A percentile compares a stretch with the other conserved stretches of the same genome.
Conservation (phyloP, 192 early-diverging fungal genomes). For the Gamsiella multidivaricata region DNA sequence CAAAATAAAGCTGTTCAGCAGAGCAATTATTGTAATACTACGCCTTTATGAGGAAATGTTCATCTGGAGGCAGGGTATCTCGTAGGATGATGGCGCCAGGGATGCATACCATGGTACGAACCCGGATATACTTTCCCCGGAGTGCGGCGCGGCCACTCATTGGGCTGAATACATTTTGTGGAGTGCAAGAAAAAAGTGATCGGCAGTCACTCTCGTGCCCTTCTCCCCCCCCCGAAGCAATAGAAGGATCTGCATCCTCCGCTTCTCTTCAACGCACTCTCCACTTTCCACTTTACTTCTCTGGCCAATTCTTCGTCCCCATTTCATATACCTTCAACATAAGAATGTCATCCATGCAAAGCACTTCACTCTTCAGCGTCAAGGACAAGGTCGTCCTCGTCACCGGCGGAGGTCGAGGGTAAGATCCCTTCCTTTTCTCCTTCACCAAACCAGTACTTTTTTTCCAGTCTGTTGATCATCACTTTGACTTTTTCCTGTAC, state of each 20-base stretch:
- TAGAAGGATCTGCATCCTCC: constrained; percentile 1
- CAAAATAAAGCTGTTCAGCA: no score
- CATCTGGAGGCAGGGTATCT: no score
- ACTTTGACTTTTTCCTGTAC: neutral
- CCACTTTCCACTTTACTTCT: neutral
- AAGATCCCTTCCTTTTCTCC: constrained; percentile 5
- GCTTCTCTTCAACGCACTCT: neutral
- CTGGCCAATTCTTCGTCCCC: neutral
- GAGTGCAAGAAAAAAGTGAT: constrained; percentile 12
- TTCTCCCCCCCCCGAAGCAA: neutral
- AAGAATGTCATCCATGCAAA: constrained; percentile 59
- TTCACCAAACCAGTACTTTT: no score
- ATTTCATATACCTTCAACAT: neutral
- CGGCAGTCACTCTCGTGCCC: constrained; percentile 43
- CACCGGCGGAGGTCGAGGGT: constrained; percentile 78
- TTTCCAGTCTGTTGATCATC: no score
- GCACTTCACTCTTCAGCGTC: constrained; percentile 69
- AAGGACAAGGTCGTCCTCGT: constrained; percentile 85
- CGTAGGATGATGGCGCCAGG: no score
- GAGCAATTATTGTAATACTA: no score
- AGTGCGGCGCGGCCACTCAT: constrained; percentile 22
- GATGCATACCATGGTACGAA: no score
- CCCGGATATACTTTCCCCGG: neutral
- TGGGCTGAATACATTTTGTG: constrained; percentile 4
- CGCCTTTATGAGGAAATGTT: no score